phyloP scores from a whole-genome alignment of 1,139 yeast species.

The Zygoascus meyerae region DNA sequence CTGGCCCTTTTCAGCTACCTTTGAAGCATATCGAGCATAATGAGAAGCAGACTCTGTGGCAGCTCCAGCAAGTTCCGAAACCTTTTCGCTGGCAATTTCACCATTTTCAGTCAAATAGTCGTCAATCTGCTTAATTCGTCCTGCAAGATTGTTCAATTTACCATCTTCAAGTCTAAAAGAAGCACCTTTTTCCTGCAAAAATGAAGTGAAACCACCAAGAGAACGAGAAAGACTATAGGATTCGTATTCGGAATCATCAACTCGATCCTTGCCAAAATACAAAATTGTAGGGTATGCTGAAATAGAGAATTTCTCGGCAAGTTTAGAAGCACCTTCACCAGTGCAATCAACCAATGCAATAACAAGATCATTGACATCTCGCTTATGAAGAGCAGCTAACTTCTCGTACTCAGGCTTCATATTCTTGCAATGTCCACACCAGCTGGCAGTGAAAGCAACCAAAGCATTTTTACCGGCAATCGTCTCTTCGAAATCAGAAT shows the following conservation, averaged over 20 bases:
- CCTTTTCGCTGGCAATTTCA: slow-evolving; percentile 17
- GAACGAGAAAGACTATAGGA: slow-evolving; percentile 44
- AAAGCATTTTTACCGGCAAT: slow-evolving; percentile 29
- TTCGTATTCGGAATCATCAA: slow-evolving; percentile 15
- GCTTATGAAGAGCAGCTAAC: slow-evolving; percentile 46
- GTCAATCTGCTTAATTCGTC: slow-evolving; percentile 46
- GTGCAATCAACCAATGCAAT: slow-evolving; percentile 48
- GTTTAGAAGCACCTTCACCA: slow-evolving; percentile 40
- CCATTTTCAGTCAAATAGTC: slow-evolving; percentile 21
- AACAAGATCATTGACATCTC: slow-evolving; percentile 41
- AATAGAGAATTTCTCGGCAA: slow-evolving; percentile 42
- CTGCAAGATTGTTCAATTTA: slow-evolving; percentile 46
- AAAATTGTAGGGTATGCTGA: slow-evolving; percentile 50
- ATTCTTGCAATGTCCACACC: slow-evolving; percentile 75
- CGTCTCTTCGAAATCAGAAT: slow-evolving; percentile 22
- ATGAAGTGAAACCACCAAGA: slow-evolving; percentile 41
- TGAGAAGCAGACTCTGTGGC: slow-evolving; percentile 27
- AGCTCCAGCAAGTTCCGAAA: slow-evolving; percentile 19
- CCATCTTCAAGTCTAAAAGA: slow-evolving; percentile 54
- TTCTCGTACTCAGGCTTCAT: slow-evolving; percentile 60
- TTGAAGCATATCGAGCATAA: slow-evolving; percentile 42
- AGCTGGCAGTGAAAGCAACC: slow-evolving; percentile 57
- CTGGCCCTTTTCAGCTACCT: slow-evolving; percentile 44
- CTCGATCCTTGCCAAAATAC: slow-evolving; percentile 33
- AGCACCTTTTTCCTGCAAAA: slow-evolving; percentile 48